A percentile compares a stretch with the other conserved stretches of the same genome.
Conservation (phyloP, 495 filamentous ascomycete genomes). For the Wilcoxina mikolae region DNA sequence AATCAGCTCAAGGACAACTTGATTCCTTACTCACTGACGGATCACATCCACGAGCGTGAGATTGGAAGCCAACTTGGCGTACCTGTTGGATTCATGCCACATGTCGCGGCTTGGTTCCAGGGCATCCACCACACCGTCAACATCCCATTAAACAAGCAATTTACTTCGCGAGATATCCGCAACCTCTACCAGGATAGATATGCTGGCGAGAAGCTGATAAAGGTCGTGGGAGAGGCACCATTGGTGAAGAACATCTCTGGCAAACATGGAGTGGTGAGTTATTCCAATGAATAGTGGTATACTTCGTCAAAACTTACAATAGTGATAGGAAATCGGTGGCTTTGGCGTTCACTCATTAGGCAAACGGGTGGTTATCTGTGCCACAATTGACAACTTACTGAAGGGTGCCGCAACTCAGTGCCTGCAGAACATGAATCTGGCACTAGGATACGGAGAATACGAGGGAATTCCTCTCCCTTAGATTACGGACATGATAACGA, state of each 20-base stretch:
- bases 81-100: slow-evolving; percentile 76
- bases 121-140: slow-evolving; percentile 87
- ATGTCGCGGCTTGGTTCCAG: slow-evolving; percentile 95
- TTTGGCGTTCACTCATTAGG: slow-evolving; percentile 81
- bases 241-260: slow-evolving; percentile 76
- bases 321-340: slow-evolving; percentile 66
- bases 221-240: slow-evolving; percentile 76
- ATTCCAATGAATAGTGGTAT: neutral
- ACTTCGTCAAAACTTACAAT: slow-evolving; percentile 5
- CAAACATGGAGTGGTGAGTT: slow-evolving; percentile 57
- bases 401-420: slow-evolving; percentile 97
- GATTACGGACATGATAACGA: neutral
- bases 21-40: slow-evolving; percentile 83
- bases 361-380: slow-evolving; percentile 83
- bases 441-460: slow-evolving; percentile 82
- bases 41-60: slow-evolving; percentile 93
- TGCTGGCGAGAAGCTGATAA: slow-evolving; percentile 85
- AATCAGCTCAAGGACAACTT: slow-evolving; percentile 75
- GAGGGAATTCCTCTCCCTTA: slow-evolving; percentile 60
- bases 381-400: slow-evolving; percentile 93
- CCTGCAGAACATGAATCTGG: slow-evolving; percentile 94
- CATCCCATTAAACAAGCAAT: slow-evolving; percentile 67
- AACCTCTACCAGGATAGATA: slow-evolving; percentile 94
- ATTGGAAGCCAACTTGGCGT: slow-evolving; percentile 65
- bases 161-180: slow-evolving; percentile 82